A percentile compares a stretch with the other conserved stretches of the same genome.
Evolutionary conservation across 129 eudicot genomes (phyloP).

Genomic region (Chrysanthemum lavandulifolium): DNA sequence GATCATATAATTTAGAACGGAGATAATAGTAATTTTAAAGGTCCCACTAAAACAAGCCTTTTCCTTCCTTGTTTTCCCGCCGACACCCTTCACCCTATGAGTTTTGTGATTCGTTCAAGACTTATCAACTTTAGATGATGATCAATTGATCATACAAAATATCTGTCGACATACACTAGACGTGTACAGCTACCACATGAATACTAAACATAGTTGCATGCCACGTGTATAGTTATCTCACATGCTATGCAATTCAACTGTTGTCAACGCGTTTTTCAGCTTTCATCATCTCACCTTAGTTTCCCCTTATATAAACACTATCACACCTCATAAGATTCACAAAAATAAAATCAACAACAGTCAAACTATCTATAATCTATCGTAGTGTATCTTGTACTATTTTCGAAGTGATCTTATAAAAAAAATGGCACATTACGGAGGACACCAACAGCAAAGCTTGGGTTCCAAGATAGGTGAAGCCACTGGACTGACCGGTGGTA

Average conservation of each 20-base stretch:
- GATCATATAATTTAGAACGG: no score
- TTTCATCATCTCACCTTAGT: constrained; percentile 5
- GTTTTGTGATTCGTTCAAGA: neutral
- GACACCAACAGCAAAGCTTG: constrained; percentile 11
- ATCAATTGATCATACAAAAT: neutral
- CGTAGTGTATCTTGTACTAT: neutral
- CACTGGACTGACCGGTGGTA: constrained; percentile 19
- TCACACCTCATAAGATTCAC: constrained; percentile 1
- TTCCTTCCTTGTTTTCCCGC: no score
- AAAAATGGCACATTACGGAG: constrained; percentile 45
- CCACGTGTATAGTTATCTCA: constrained; percentile 28
- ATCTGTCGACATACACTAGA: constrained; percentile 23
- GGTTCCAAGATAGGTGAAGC: constrained; percentile 12
- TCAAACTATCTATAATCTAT: no score
- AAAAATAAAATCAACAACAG: neutral
- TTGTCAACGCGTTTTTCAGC: constrained; percentile 23
- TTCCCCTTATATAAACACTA: constrained; percentile 16
- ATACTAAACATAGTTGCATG: neutral
- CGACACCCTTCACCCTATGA: no score
- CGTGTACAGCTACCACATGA: constrained; percentile 11
- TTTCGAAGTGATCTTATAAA: neutral
- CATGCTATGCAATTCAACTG: constrained; percentile 16
- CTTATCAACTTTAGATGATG: neutral
- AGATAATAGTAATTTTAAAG: no score
- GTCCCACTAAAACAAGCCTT: no score